Evolutionary conservation across 331 rosid species (phyloP).

Genomic region (Prunus yedoensis): DNA sequence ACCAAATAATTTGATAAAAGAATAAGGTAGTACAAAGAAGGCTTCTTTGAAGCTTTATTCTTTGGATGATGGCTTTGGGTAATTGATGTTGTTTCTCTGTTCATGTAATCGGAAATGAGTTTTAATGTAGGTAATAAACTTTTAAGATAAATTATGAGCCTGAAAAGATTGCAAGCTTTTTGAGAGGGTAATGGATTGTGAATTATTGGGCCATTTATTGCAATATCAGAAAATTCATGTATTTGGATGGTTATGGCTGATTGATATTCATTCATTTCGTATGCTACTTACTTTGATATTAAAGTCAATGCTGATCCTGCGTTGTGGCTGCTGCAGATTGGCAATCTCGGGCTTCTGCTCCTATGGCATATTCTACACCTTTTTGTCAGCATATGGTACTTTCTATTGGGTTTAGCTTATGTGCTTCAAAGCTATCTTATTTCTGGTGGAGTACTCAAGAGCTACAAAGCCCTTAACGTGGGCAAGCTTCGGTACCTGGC

Average conservation of each 20-base stretch:
- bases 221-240: not conserved
- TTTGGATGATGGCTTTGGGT: not conserved
- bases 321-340: conserved; percentile 54
- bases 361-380: conserved; percentile 65
- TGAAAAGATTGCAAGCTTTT: not conserved
- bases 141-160: not conserved
- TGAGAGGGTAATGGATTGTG: not conserved
- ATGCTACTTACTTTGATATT: not conserved
- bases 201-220: not conserved
- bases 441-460: conserved; percentile 53
- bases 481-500: conserved; percentile 60
- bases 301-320: conserved; percentile 30
- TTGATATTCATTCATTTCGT: conserved; percentile 7
- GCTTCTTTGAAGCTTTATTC: not conserved
- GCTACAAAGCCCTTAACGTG: conserved; percentile 44
- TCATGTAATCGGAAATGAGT: not conserved
- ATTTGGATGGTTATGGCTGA: not conserved
- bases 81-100: not conserved
- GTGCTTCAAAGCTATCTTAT: conserved; percentile 63
- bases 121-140: not conserved
- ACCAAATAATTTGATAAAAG: not conserved
- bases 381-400: conserved; percentile 48
- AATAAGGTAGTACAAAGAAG: not conserved
- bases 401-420: conserved; percentile 25
- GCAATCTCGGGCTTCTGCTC: conserved; percentile 52